phyloP scores from a whole-genome alignment of 2,329 filamentous ascomycete species.

The Capronia americana region DNA sequence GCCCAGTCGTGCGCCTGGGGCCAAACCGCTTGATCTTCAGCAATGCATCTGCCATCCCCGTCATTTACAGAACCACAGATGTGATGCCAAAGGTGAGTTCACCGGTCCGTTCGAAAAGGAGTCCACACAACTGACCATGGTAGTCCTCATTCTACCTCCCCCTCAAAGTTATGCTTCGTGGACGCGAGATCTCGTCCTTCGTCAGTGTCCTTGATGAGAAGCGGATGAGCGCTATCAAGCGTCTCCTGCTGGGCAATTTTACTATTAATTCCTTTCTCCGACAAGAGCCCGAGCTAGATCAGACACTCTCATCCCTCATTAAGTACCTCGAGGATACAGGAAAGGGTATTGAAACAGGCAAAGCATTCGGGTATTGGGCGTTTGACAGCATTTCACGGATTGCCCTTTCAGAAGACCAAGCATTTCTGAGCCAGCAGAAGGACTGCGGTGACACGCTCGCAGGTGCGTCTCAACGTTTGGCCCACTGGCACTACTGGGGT shows the following conservation, averaged over 20 bases:
- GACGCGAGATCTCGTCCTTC: constrained; percentile 14
- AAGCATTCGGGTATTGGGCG: constrained; percentile 14
- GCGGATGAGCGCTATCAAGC: constrained; percentile 66
- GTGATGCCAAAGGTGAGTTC: constrained; percentile 25
- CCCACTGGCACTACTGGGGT: constrained; percentile 21
- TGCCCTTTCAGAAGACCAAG: constrained; percentile 23
- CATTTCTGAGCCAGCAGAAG: constrained; percentile 12
- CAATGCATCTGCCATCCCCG: constrained; percentile 22
- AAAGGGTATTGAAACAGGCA: constrained; percentile 16
- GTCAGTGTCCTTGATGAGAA: constrained; percentile 22
- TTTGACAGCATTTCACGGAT: constrained; percentile 30
- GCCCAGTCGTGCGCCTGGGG: constrained; percentile 28
- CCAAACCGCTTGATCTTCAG: constrained; percentile 30
- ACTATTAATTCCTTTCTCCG: constrained; percentile 74
- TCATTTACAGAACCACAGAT: constrained; percentile 28
- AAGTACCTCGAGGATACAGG: constrained; percentile 8
- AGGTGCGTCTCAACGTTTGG: constrained; percentile 13
- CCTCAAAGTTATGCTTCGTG: constrained; percentile 19
- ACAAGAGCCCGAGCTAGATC: constrained; percentile 81
- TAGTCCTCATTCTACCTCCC: constrained; percentile 21
- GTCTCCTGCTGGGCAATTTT: constrained; percentile 73
- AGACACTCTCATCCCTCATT: constrained; percentile 21
- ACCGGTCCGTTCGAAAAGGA: background rate
- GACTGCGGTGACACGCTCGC: constrained; percentile 19
- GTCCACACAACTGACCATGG: constrained; percentile 1